A percentile compares a stretch with the other conserved stretches of the same genome.
These are phyloP conservation scores for Mesostigma viride DNA, from an alignment of 139 green algal genomes.

Conservation along the genomic window DNA sequence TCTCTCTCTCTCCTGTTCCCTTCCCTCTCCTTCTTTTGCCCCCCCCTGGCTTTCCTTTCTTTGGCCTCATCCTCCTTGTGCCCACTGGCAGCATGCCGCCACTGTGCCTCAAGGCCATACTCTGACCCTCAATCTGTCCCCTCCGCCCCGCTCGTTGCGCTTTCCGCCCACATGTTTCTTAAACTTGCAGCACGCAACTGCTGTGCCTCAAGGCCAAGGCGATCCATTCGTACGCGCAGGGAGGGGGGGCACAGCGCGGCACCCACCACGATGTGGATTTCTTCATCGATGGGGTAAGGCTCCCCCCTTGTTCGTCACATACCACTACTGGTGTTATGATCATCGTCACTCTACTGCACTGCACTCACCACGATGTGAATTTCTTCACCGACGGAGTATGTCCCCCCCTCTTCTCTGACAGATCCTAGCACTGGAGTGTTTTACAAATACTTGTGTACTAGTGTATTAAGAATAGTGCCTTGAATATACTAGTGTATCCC, in stretches of 20 bases:
- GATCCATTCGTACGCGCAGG: conserved; percentile 12
- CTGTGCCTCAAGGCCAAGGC: conserved; percentile 27
- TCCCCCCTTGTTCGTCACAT: background rate
- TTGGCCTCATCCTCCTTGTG: too few relatives aligned
- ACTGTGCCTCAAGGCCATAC: too few relatives aligned
- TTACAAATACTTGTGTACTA: background rate
- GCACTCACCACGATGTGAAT: background rate
- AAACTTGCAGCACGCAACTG: conserved; percentile 25
- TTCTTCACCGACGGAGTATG: background rate
- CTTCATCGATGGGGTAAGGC: conserved; percentile 46
- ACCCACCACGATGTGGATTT: conserved; percentile 62
- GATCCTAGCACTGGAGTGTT: background rate
- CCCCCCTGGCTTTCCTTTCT: too few relatives aligned
- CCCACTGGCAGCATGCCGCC: too few relatives aligned
- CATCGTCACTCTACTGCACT: background rate
- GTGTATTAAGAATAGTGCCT: background rate
- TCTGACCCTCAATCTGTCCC: background rate
- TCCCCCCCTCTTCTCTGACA: background rate
- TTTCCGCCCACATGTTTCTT: conserved; percentile 13
- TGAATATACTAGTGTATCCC: too few relatives aligned
- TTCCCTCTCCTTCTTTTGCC: too few relatives aligned
- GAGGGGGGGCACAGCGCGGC: background rate
- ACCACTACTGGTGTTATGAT: background rate
- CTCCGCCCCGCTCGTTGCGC: background rate
- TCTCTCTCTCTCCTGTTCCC: too few relatives aligned